These are phyloP conservation scores for Xerocomus nothofagi DNA, from an alignment of 1,284 basidiomycete species.

Conservation along the genomic window DNA sequence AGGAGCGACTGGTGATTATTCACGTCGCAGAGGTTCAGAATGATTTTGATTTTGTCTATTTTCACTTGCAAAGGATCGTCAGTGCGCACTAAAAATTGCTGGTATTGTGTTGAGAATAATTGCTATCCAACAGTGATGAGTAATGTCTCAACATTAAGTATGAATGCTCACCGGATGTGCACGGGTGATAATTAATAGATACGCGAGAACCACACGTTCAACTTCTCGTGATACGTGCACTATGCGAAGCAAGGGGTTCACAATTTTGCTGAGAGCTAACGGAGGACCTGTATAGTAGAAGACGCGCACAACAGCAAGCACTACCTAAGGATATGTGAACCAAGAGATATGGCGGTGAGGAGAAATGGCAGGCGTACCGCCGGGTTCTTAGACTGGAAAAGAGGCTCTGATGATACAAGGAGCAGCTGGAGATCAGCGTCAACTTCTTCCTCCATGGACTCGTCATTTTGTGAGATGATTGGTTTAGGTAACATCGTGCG, in stretches of 20 bases:
- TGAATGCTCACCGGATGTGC: constrained; percentile 55
- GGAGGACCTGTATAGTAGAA: constrained; percentile 75
- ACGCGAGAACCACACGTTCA: constrained; percentile 70
- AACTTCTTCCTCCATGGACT: constrained; percentile 43
- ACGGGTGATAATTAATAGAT: constrained; percentile 64
- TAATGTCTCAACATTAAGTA: not conserved
- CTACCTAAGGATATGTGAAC: constrained; percentile 53
- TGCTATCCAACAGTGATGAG: constrained; percentile 39
- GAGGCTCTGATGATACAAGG: constrained; percentile 68
- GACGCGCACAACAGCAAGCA: constrained; percentile 68
- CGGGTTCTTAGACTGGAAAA: constrained; percentile 84
- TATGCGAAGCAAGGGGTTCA: constrained; percentile 69
- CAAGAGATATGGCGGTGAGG: not conserved
- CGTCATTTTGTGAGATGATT: constrained; percentile 35
- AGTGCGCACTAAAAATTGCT: constrained; percentile 68
- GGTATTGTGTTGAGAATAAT: constrained; percentile 59
- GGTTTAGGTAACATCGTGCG: constrained; percentile 83
- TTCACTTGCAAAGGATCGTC: constrained; percentile 69
- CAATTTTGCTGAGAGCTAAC: constrained; percentile 53
- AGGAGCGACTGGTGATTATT: constrained; percentile 73
- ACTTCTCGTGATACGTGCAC: constrained; percentile 65
- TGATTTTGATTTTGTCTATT: constrained; percentile 69
- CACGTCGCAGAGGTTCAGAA: constrained; percentile 61
- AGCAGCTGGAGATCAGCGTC: constrained; percentile 81
- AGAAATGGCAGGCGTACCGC: constrained; percentile 53